Evolutionary conservation across 1,284 basidiomycete species (phyloP).

Genomic region (Malassezia equina): DNA sequence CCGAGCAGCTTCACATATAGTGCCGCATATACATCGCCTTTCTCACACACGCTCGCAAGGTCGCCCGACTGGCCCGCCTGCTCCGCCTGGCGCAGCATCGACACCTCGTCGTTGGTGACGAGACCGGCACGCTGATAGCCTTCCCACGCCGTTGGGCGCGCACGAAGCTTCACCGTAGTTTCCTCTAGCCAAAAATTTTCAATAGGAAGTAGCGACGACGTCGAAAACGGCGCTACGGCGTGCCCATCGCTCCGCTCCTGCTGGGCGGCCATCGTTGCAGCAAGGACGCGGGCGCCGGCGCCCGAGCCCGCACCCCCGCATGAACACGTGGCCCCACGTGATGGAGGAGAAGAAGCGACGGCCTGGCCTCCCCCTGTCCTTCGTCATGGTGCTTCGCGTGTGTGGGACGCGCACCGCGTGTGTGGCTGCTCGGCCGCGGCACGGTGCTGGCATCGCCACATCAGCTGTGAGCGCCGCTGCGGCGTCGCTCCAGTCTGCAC

Average conservation of each 20-base stretch:
- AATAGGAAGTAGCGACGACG: slow-evolving; percentile 63
- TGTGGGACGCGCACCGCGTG: not conserved
- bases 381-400: not conserved
- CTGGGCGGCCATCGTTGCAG: slow-evolving; percentile 9
- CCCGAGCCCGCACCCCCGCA: slow-evolving; percentile 8
- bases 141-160: slow-evolving; percentile 93
- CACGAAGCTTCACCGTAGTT: slow-evolving; percentile 70
- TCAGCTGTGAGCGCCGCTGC: not conserved
- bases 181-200: slow-evolving; percentile 81
- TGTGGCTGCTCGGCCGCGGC: not conserved
- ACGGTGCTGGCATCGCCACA: not conserved
- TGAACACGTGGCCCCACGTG: slow-evolving; percentile 15
- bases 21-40: slow-evolving; percentile 59
- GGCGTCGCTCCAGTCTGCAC: slow-evolving; percentile 22
- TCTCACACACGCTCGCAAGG: slow-evolving; percentile 61
- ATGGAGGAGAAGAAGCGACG: not conserved
- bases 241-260: slow-evolving; percentile 16
- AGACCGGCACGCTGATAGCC: slow-evolving; percentile 91
- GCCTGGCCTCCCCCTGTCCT: not conserved
- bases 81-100: slow-evolving; percentile 55
- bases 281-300: not conserved
- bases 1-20: slow-evolving; percentile 82
- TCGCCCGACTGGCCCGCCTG: slow-evolving; percentile 11
- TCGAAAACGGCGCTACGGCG: not conserved
- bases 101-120: slow-evolving; percentile 75